Percentiles rank a stretch among this genome's conserved stretches.
Evolutionary conservation across 1,284 basidiomycete genomes (phyloP).

Genomic region (Phylloboletellus chloephorus): DNA sequence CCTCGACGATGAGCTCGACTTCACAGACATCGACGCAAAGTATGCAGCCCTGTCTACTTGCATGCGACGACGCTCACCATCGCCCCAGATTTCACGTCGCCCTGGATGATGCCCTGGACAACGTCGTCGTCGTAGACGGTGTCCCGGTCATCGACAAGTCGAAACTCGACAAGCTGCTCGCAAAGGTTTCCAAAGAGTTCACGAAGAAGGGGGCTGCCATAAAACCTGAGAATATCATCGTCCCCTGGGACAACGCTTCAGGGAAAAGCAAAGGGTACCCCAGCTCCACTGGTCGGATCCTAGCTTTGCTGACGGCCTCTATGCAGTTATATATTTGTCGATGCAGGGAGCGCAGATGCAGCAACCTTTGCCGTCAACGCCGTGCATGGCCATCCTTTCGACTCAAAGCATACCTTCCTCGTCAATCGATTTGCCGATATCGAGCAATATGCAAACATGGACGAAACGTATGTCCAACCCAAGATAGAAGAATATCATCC

Average conservation of each 20-base stretch:
- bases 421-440: conserved; percentile 93
- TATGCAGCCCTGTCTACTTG: conserved; percentile 34
- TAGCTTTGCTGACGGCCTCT: conserved; percentile 3
- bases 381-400: conserved; percentile 87
- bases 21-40: conserved; percentile 92
- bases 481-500: conserved; percentile 76
- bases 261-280: conserved; percentile 85
- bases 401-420: conserved; percentile 87
- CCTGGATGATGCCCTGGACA: conserved; percentile 81
- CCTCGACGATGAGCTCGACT: conserved; percentile 78
- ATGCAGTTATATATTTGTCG: conserved; percentile 82
- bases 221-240: conserved; percentile 70
- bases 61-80: conserved; percentile 13
- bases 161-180: conserved; percentile 72
- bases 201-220: conserved; percentile 72
- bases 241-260: conserved; percentile 79
- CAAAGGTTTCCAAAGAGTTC: conserved; percentile 81
- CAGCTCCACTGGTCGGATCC: conserved; percentile 3
- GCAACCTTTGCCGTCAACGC: conserved; percentile 76
- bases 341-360: conserved; percentile 78
- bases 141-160: conserved; percentile 81
- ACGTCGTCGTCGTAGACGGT: conserved; percentile 82
- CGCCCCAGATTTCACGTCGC: conserved; percentile 70
- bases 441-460: conserved; percentile 76
- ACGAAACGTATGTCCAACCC: conserved; percentile 83